Base-by-base conservation (phyloP, 2,329 filamentous ascomycete species). In the Cytospora paraplurivora region DNA sequence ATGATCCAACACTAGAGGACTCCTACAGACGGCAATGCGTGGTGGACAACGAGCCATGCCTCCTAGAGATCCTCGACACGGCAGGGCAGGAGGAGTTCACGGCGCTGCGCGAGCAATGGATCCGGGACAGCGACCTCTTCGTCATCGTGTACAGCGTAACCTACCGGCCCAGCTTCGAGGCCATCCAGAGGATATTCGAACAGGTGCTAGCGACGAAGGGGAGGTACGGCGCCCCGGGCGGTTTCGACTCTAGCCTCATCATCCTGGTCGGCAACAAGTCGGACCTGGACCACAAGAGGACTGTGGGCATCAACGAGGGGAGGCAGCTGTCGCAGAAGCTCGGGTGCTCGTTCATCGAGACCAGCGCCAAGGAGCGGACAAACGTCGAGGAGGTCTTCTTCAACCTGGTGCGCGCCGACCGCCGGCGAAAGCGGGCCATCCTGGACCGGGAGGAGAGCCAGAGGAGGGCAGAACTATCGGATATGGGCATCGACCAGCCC, bases 81-180 rank as follows among this genome's bases (percentile, higher is more conserved):
- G 64, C 64, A 33, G 64, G 64, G 7, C 64, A 66, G 61, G 64
- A 66, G 27, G 64, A 66, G 56, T 66, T 63, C 56, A 62, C 60
- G 1, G 64, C 64, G 27, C 60, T 66, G 56, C 60, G 64, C 32
- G 64, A 66, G 49, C 64, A 66, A 32, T 66, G 64, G 64, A 66
- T 66, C 59, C 60, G 64, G n/a, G 60, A 66, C 52, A 66, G 62
- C 52, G 64, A 66, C 61, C 64, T 66, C 19, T 66, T 66, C 49
- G 60, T 66, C 52, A 60, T 66, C 47, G 64, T 66, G 19, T 66
- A 49, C 52, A 62, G 62, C 49, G 64, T 66, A 37, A 66, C 64
- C 15, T 54, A 62, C 49, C 60, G 64, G 19, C 55, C 64, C 6
- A 66, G 64, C 34, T 66, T 66, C 64, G 61, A 66, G 27, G 64